Conservation (phyloP, 441 rosid genomes). For the Euphorbia schlechtendalii region DNA sequence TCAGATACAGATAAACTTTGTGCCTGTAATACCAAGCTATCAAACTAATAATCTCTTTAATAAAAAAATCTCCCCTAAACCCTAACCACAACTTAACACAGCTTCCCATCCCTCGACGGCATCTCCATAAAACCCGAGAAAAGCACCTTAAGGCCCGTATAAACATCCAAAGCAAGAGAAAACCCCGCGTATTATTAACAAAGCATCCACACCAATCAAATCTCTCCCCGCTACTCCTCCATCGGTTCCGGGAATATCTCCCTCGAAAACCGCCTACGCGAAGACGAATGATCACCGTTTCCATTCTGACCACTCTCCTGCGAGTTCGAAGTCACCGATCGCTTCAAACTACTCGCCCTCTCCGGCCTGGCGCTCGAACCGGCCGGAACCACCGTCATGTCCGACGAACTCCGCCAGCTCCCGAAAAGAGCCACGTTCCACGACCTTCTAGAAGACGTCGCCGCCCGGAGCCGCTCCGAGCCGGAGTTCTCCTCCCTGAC, state of each 20-base stretch:
- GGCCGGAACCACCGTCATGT: slow-evolving; percentile 35
- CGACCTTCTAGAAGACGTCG: slow-evolving; percentile 76
- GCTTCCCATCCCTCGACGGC: no score
- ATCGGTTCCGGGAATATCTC: slow-evolving; percentile 85
- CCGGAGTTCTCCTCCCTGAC: slow-evolving; percentile 67
- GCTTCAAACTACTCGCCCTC: slow-evolving; percentile 49
- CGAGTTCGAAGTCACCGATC: slow-evolving; percentile 62
- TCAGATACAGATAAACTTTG: slow-evolving; percentile 26
- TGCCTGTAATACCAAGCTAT: slow-evolving; percentile 28
- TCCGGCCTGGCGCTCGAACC: slow-evolving; percentile 30
- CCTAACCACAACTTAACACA: slow-evolving; percentile 10
- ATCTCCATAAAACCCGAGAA: no score
- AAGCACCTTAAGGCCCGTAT: no score
- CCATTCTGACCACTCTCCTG: slow-evolving; percentile 52
- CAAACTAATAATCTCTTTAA: slow-evolving; percentile 9
- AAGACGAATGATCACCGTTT: slow-evolving; percentile 63
- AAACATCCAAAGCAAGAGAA: slow-evolving; percentile 32
- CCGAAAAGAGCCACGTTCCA: slow-evolving; percentile 89
- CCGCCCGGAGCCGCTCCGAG: slow-evolving; percentile 64
- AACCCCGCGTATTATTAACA: slow-evolving; percentile 58
- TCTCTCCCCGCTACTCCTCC: slow-evolving; percentile 26
- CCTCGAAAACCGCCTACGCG: slow-evolving; percentile 53
- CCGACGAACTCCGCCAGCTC: slow-evolving; percentile 83
- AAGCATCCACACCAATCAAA: no score
- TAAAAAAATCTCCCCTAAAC: slow-evolving; percentile 3